Evolutionary conservation across 257 asterid genomes (phyloP), one percentile per base, ranked within the genome.

Genomic region (Thymus quinquecostatus): DNA sequence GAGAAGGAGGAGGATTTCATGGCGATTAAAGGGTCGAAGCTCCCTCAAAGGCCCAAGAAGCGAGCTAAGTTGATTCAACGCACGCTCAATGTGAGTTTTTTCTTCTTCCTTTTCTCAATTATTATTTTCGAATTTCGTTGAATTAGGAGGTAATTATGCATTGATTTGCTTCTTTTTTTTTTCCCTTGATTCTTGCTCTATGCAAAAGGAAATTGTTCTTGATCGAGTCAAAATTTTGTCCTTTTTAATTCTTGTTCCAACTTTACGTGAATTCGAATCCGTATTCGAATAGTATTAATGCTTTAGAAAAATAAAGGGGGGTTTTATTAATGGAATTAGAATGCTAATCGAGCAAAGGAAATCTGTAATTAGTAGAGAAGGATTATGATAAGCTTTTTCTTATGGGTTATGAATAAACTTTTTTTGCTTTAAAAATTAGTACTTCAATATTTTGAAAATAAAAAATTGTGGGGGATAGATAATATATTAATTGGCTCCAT

Each of bases 1-100:
- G 98, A 92, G 85, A 92, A 92, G 74, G 98, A 92, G 79, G 98
- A 92, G 82, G 98, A 92, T 74, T 92, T 92, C 70, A 60, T 88
- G 96, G 91, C 86, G 40, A 82, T 92, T 60, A 92, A 90, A 82
- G 98, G 98, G 34, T 92, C 97, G 48, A 92, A 88, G 73, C 93
- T 92, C 1, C 98, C 98, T 71, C 98, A 90, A 65, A 85, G 98
- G 70, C 98, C 98, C 56, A 93, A 93, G 81, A 93, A 93, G 73
- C 78, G 98, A 62, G 96, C 97, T 63, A 93, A 93, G 68, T 66
- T 81, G 49, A 82, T 93, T 79, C 98, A 93, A 72, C 92, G 97
- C 30, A 90, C 90, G 38, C 88, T 93, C 82, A 93, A 90, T 82
- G 98, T 93, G 69, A 90, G 96, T 82, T 71, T 73, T 59, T 56